phyloP scores from a whole-genome alignment of 2,329 filamentous ascomycete species.

The Ascochyta lentis region DNA sequence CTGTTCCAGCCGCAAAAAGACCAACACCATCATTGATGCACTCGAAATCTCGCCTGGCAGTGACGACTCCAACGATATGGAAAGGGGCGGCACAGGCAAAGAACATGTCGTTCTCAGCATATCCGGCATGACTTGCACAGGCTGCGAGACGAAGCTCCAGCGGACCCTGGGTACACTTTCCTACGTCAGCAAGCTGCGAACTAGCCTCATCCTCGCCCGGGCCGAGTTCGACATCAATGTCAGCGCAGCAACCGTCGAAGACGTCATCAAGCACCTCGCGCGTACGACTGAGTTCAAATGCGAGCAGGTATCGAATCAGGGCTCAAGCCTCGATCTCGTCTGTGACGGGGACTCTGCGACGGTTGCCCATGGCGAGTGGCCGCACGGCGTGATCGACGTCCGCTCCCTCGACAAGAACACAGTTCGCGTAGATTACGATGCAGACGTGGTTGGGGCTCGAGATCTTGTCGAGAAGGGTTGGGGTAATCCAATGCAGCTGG shows the following conservation, averaged over 20 bases:
- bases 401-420: constrained; percentile 24
- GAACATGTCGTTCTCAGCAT: constrained; percentile 69
- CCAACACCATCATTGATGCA: too few species aligned
- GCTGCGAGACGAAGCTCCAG: constrained; percentile 71
- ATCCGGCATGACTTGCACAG: constrained; percentile 75
- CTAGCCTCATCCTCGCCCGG: constrained; percentile 68
- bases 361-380: constrained; percentile 29
- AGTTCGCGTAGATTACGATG: constrained; percentile 56
- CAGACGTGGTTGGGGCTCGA: constrained; percentile 57
- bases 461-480: constrained; percentile 51
- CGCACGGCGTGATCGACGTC: constrained; percentile 30
- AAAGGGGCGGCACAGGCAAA: constrained; percentile 30
- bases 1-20: too few species aligned
- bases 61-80: constrained; percentile 19
- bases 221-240: constrained; percentile 69
- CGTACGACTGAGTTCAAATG: constrained; percentile 69
- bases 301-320: constrained; percentile 45
- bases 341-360: constrained; percentile 14
- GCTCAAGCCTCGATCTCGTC: constrained; percentile 33
- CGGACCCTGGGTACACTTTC: constrained; percentile 59
- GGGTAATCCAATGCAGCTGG: constrained; percentile 48
- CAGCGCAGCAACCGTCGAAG: constrained; percentile 30
- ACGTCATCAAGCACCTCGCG: constrained; percentile 60
- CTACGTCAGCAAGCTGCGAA: constrained; percentile 63
- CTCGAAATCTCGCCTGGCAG: not conserved